These are phyloP conservation scores for Elaeagnus macrophylla DNA, from an alignment of 306 rosid genomes.

Conservation along the genomic window DNA sequence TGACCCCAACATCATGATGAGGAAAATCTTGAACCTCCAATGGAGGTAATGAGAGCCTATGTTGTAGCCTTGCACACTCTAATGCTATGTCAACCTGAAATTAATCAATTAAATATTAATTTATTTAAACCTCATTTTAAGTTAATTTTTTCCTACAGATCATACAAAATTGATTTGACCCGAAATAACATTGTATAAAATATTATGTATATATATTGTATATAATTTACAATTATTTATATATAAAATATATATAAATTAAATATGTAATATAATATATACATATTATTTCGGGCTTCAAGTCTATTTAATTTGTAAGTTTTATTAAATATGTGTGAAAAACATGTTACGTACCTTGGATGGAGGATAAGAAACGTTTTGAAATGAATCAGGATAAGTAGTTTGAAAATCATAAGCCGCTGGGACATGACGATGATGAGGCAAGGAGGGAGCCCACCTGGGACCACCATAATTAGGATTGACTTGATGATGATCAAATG, in stretches of 20 bases:
- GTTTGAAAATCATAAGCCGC: constrained; percentile 14
- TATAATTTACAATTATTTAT: too few relatives aligned
- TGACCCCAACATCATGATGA: constrained; percentile 29
- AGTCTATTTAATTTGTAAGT: too few relatives aligned
- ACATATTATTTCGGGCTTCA: too few relatives aligned
- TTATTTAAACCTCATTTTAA: too few relatives aligned
- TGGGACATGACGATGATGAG: constrained; percentile 32
- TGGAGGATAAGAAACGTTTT: constrained; percentile 53
- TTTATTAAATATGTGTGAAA: too few relatives aligned
- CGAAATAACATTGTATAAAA: too few relatives aligned
- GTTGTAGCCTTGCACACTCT: constrained; percentile 90
- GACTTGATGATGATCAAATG: constrained; percentile 15
- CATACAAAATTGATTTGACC: too few relatives aligned
- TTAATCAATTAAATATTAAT: background rate
- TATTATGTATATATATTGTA: too few relatives aligned
- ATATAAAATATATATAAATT: too few relatives aligned
- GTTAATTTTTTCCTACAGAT: too few relatives aligned
- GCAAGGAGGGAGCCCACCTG: constrained; percentile 37
- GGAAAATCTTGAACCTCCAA: constrained; percentile 67
- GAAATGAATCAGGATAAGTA: constrained; percentile 30
- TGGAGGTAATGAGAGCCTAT: constrained; percentile 64
- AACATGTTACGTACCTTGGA: constrained; percentile 65
- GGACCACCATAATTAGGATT: constrained; percentile 15
- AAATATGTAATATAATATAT: too few relatives aligned
- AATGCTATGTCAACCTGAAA: constrained; percentile 72